These are phyloP conservation scores for Salix brachista DNA, from an alignment of 345 rosid genomes.

Conservation along the genomic window DNA sequence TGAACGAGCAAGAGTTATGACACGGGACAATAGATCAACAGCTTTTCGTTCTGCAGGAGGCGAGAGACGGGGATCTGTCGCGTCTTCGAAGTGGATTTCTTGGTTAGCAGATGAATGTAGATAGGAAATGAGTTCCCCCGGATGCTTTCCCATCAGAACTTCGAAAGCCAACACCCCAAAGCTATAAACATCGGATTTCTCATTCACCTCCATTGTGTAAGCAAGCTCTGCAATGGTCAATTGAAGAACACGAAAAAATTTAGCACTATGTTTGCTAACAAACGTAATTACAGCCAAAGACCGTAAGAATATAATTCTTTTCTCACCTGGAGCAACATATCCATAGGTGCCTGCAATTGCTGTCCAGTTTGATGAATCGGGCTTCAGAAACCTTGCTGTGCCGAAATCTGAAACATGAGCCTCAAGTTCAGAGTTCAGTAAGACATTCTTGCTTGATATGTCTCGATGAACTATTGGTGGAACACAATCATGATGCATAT, in stretches of 20 bases:
- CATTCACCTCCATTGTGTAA: neutral
- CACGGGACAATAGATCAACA: neutral
- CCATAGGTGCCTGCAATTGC: slow-evolving; percentile 11
- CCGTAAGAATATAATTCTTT: neutral
- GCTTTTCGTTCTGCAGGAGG: neutral
- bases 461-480: slow-evolving; percentile 27
- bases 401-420: slow-evolving; percentile 15
- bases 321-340: slow-evolving; percentile 12
- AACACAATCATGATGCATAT: slow-evolving; percentile 18
- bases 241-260: neutral
- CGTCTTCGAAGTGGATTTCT: slow-evolving; percentile 7
- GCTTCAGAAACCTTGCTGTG: slow-evolving; percentile 8
- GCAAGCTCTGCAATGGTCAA: slow-evolving; percentile 10
- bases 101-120: neutral
- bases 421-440: slow-evolving; percentile 1
- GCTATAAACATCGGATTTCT: slow-evolving; percentile 11
- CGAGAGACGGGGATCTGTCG: slow-evolving; percentile 7
- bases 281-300: no score
- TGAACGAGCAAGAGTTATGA: neutral
- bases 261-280: no score
- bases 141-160: slow-evolving; percentile 15
- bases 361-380: slow-evolving; percentile 6
- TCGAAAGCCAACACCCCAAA: slow-evolving; percentile 5
- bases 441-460: neutral
- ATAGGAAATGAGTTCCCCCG: slow-evolving; percentile 3